phyloP scores from a whole-genome alignment of 1,284 basidiomycete species.

The Ceratobasidium sp. region DNA sequence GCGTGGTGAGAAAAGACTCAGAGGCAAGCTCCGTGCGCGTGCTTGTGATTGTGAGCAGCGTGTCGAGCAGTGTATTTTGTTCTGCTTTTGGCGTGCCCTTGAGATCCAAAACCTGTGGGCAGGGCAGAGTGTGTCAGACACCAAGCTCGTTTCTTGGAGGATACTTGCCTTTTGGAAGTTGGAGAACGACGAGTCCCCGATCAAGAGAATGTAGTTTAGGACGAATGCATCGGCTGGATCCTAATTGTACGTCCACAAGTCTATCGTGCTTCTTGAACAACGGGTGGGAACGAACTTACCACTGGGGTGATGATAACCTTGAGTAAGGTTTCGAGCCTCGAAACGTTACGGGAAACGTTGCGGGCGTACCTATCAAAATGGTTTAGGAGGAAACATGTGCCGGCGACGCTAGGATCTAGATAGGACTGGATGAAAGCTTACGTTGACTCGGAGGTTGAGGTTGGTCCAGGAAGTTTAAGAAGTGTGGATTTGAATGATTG shows the following conservation, averaged over 20 bases:
- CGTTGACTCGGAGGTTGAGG: conserved; percentile 24
- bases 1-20: conserved; percentile 86
- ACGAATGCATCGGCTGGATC: conserved; percentile 93
- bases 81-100: conserved; percentile 88
- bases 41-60: conserved; percentile 89
- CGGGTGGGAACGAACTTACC: conserved; percentile 57
- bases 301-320: conserved; percentile 93
- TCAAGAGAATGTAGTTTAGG: conserved; percentile 88
- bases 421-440: conserved; percentile 38
- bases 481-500: conserved; percentile 84
- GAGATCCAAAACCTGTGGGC: conserved; percentile 84
- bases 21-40: conserved; percentile 83
- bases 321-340: conserved; percentile 84
- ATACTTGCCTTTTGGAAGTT: conserved; percentile 92
- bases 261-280: background rate
- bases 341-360: conserved; percentile 78
- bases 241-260: conserved; percentile 52
- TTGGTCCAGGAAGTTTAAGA: conserved; percentile 75
- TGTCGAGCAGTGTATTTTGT: conserved; percentile 88
- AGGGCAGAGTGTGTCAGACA: background rate
- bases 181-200: conserved; percentile 89
- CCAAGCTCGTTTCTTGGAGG: background rate
- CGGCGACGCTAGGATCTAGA: conserved; percentile 46
- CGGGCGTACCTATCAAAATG: conserved; percentile 69
- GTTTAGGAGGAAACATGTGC: conserved; percentile 27